Conservation (phyloP, 2,329 filamentous ascomycete species). For the Capronia americana region DNA sequence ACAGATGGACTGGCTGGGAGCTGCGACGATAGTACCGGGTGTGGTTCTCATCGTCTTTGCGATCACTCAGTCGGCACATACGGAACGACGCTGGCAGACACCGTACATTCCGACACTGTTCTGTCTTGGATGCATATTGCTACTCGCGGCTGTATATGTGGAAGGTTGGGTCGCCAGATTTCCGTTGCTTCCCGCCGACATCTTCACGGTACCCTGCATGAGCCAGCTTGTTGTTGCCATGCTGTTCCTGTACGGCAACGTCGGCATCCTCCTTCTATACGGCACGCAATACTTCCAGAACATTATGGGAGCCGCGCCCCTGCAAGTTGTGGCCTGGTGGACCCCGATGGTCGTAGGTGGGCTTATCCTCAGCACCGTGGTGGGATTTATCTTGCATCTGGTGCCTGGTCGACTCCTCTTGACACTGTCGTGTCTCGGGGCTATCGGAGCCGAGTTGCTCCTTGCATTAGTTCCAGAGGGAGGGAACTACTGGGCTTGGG, state of each 20-base stretch:
- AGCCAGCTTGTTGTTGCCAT: conserved; percentile 65
- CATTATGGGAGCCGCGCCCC: conserved; percentile 63
- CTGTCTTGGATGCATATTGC: conserved; percentile 65
- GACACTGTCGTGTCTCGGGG: conserved; percentile 66
- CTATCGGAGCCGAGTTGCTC: conserved; percentile 64
- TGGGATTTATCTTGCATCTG: conserved; percentile 71
- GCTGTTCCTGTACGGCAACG: conserved; percentile 71
- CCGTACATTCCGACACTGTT: conserved; percentile 74
- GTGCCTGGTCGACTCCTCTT: conserved; percentile 69
- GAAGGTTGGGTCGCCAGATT: conserved; percentile 73
- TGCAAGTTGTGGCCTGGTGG: conserved; percentile 73
- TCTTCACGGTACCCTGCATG: conserved; percentile 74
- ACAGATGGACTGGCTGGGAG: conserved; percentile 74
- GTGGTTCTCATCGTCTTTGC: conserved; percentile 75
- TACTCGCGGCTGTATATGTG: conserved; percentile 69
- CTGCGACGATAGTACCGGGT: conserved; percentile 66
- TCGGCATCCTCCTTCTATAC: conserved; percentile 74
- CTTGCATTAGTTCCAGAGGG: conserved; percentile 68
- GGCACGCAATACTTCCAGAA: conserved; percentile 71
- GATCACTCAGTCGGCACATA: conserved; percentile 74
- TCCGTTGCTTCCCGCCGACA: conserved; percentile 71
- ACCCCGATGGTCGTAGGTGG: conserved; percentile 72
- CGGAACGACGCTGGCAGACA: conserved; percentile 72
- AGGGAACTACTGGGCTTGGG: conserved; percentile 72
- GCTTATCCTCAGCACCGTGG: conserved; percentile 66